Evolutionary conservation across 2,329 filamentous ascomycete species (phyloP).

Genomic region (Trichoderma arundinaceum): DNA sequence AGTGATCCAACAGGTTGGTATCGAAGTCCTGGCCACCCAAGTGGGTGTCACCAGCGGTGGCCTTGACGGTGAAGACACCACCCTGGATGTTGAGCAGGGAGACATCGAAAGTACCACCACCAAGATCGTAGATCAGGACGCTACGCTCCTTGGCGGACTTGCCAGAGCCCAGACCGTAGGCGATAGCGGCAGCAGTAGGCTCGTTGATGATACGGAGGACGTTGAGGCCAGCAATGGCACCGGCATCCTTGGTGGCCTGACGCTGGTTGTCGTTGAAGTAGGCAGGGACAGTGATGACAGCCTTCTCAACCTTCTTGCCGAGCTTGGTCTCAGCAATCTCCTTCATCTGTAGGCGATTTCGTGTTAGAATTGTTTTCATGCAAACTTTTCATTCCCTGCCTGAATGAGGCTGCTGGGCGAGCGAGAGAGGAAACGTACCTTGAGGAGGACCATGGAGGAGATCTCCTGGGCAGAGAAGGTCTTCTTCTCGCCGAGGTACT

Average conservation of each 20-base stretch:
- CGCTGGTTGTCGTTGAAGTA: slow-evolving; percentile 99
- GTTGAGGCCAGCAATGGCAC: slow-evolving; percentile 95
- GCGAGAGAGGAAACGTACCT: slow-evolving; percentile 63
- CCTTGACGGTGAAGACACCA: slow-evolving; percentile 99
- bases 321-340: slow-evolving; percentile 98
- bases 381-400: neutral
- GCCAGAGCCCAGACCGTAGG: slow-evolving; percentile 94
- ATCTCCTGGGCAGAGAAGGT: slow-evolving; percentile 98
- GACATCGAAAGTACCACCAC: slow-evolving; percentile 99
- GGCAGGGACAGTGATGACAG: slow-evolving; percentile 96
- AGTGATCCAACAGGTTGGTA: slow-evolving; percentile 92
- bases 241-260: slow-evolving; percentile 98
- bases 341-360: slow-evolving; percentile 75
- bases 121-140: slow-evolving; percentile 99
- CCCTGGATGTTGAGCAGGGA: slow-evolving; percentile 98
- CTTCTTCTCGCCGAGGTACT: slow-evolving; percentile 95
- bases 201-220: slow-evolving; percentile 99
- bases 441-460: slow-evolving; percentile 97
- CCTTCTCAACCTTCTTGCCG: slow-evolving; percentile 98
- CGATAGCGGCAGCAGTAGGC: slow-evolving; percentile 96
- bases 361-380: neutral
- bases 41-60: slow-evolving; percentile 96
- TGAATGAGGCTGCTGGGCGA: neutral
- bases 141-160: slow-evolving; percentile 98
- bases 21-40: slow-evolving; percentile 97